These are phyloP conservation scores for Vitis hybrid DNA, from an alignment of 177 flowering plant genomes.

Conservation along the genomic window DNA sequence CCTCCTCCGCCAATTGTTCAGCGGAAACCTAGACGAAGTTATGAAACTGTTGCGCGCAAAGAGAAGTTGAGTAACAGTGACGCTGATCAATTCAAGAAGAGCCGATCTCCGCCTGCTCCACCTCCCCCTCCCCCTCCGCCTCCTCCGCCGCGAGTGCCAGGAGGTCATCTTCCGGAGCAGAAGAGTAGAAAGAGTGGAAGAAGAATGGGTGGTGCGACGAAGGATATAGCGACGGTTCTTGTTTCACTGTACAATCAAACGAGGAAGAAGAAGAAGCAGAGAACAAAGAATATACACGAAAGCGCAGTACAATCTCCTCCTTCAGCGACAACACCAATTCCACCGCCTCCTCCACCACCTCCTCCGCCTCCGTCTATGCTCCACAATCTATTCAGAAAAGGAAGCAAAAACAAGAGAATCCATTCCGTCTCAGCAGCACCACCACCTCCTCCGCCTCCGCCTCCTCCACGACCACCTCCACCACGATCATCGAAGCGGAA, in stretches of 20 bases:
- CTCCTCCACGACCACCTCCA: constrained; percentile 21
- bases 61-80: not conserved
- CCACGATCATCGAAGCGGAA: constrained; percentile 10
- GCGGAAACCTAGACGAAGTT: constrained; percentile 23
- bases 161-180: constrained; percentile 20
- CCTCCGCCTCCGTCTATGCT: constrained; percentile 63
- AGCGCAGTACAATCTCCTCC: constrained; percentile 18
- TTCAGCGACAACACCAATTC: constrained; percentile 29
- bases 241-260: constrained; percentile 52
- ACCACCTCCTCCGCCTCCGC: constrained; percentile 35
- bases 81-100: constrained; percentile 4
- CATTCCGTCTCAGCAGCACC: constrained; percentile 38
- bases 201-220: constrained; percentile 53
- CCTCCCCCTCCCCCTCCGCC: constrained; percentile 41
- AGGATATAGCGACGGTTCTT: constrained; percentile 59
- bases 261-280: constrained; percentile 52
- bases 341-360: constrained; percentile 57
- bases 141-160: constrained; percentile 9
- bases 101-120: constrained; percentile 23
- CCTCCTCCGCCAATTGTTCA: constrained; percentile 26
- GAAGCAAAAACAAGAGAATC: constrained; percentile 45
- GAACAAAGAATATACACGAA: constrained; percentile 27
- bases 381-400: constrained; percentile 51
- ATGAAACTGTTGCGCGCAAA: constrained; percentile 18
- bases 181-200: constrained; percentile 27